Evolutionary conservation across 208 protist genomes (phyloP).

Genomic region (Leishmania martiniquensis): DNA sequence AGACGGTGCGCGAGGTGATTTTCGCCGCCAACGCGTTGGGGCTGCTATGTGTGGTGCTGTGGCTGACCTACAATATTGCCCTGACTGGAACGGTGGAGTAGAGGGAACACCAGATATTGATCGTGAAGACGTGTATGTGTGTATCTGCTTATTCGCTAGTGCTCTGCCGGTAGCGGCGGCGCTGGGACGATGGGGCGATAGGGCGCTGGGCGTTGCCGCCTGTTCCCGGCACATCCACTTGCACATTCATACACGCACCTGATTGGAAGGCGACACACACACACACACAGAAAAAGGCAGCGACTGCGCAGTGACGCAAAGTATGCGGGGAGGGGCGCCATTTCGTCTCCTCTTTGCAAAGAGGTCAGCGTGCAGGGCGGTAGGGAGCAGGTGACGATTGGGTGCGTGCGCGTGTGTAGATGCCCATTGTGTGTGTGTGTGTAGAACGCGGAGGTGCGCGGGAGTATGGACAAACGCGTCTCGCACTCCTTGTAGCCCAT

Average conservation of each 20-base stretch:
- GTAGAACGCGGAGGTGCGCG: not conserved
- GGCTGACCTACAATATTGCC: conserved; percentile 34
- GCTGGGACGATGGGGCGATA: not conserved
- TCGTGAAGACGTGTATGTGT: not conserved
- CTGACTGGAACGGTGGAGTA: conserved; percentile 27
- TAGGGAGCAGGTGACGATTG: not conserved
- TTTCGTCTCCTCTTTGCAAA: not conserved
- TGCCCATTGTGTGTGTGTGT: not conserved
- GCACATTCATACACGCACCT: not conserved
- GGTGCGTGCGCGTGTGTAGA: not conserved
- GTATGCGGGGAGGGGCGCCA: not conserved
- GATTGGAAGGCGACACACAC: not conserved
- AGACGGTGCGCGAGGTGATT: conserved; percentile 25
- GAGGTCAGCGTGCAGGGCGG: not conserved
- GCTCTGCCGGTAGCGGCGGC: not conserved
- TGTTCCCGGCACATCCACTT: not conserved
- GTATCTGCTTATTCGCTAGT: not conserved
- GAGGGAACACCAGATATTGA: not conserved
- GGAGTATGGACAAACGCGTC: not conserved
- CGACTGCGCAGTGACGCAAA: not conserved
- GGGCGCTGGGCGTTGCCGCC: not conserved
- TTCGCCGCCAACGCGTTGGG: conserved; percentile 40
- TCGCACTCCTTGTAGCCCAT: no score
- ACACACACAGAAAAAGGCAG: not conserved
- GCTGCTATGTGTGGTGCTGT: conserved; percentile 35